Evolutionary conservation across 2,329 filamentous ascomycete genomes (phyloP).

Genomic region (Calonectria montana): DNA sequence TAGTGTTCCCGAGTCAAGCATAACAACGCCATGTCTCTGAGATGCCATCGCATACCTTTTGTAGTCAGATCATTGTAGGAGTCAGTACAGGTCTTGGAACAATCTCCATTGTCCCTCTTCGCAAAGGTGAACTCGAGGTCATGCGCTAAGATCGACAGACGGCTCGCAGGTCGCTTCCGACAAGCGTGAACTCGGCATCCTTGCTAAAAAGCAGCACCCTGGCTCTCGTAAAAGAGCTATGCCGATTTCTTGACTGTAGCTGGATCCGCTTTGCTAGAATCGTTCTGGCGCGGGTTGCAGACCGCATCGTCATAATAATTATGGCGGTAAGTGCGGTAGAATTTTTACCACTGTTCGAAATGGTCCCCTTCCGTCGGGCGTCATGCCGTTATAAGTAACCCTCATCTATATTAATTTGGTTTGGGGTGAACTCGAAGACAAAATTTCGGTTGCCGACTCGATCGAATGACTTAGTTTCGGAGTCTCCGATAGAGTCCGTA

Average conservation of each 20-base stretch:
- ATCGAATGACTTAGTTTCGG: not conserved
- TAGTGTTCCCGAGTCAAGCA: not conserved
- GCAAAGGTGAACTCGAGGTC: slow-evolving; percentile 19
- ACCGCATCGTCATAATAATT: not conserved
- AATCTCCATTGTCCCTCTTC: slow-evolving; percentile 13
- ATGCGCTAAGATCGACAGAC: slow-evolving; percentile 6
- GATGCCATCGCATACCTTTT: not conserved
- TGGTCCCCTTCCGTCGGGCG: not conserved
- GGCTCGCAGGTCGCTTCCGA: slow-evolving; percentile 21
- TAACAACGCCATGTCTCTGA: not conserved
- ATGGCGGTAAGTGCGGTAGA: slow-evolving; percentile 9
- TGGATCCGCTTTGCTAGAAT: slow-evolving; percentile 3
- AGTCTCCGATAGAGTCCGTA: slow-evolving; percentile 5
- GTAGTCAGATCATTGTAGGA: slow-evolving; percentile 4
- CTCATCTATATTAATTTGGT: not conserved
- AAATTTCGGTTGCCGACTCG: slow-evolving; percentile 11
- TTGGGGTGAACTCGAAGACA: not conserved
- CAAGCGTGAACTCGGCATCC: slow-evolving; percentile 21
- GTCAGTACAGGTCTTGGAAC: slow-evolving; percentile 15
- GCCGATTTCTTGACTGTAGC: not conserved
- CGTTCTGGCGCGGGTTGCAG: not conserved
- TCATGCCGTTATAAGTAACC: not conserved
- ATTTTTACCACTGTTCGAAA: slow-evolving; percentile 9
- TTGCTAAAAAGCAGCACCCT: not conserved
- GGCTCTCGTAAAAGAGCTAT: not conserved